A percentile compares a stretch with the other conserved stretches of the same genome.
Conservation (phyloP, 2,329 filamentous ascomycete species). For the Alternaria tenuissima region DNA sequence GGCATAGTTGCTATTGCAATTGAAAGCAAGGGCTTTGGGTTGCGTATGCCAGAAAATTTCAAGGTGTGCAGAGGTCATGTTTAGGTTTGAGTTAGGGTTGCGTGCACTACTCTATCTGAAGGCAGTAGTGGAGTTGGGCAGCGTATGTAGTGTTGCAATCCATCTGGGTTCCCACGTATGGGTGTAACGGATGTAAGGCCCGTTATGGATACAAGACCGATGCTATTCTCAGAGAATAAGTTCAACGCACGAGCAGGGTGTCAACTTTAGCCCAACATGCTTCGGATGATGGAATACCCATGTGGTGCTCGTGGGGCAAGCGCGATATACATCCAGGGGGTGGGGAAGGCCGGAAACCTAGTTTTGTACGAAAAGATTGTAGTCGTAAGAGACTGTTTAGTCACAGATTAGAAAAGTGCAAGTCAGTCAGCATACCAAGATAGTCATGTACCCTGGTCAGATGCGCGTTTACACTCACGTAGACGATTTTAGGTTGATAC, state of each 20-base stretch:
- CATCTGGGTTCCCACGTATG: not conserved
- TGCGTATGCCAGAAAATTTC: not conserved
- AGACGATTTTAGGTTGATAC: not conserved
- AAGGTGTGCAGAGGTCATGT: not conserved
- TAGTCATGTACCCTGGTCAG: not conserved
- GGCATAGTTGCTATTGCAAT: not conserved
- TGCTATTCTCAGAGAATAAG: not conserved
- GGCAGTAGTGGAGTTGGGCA: not conserved
- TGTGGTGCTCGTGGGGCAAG: constrained; percentile 8
- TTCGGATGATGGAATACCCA: not conserved
- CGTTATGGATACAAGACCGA: not conserved
- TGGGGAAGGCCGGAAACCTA: not conserved
- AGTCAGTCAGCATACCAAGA: not conserved
- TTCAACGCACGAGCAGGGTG: not conserved
- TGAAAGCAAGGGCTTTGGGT: not conserved
- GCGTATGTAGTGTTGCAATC: not conserved
- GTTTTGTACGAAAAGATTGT: not conserved
- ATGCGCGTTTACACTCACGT: not conserved
- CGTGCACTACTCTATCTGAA: not conserved
- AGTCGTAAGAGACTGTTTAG: constrained; percentile 1
- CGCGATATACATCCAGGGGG: constrained; percentile 1
- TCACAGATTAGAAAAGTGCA: not conserved
- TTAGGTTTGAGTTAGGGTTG: not conserved
- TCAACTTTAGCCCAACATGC: not conserved
- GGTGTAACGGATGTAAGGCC: not conserved